phyloP scores from a whole-genome alignment of 129 eudicot species.

The Flaveria sonorensis region DNA sequence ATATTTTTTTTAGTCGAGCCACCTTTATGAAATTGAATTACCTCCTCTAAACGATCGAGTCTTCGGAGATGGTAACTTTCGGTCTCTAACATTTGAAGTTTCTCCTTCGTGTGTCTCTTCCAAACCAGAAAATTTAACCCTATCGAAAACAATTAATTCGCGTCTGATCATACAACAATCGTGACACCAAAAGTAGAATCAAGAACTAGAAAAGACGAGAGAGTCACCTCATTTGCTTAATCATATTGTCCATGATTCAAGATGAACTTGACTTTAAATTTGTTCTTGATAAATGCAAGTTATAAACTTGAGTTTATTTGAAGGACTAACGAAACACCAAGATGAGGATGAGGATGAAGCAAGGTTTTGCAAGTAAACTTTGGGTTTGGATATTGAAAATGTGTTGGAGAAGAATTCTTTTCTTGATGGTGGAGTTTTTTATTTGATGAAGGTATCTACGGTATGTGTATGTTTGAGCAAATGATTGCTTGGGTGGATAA shows the following conservation, averaged over 20 bases:
- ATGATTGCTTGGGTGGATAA: not conserved
- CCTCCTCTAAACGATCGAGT: conserved; percentile 68
- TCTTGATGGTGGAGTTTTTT: conserved; percentile 32
- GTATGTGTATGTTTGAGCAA: conserved; percentile 18
- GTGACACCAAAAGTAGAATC: not conserved
- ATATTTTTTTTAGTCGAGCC: not conserved
- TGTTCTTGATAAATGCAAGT: not conserved
- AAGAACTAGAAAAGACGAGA: not conserved
- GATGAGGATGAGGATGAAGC: conserved; percentile 15
- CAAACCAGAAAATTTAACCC: conserved; percentile 52
- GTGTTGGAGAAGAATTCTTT: conserved; percentile 41
- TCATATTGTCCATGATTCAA: conserved; percentile 54
- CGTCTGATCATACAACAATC: not conserved
- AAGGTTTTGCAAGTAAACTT: conserved; percentile 35
- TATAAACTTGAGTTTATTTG: conserved; percentile 28
- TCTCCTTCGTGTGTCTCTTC: conserved; percentile 48
- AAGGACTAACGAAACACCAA: conserved; percentile 1
- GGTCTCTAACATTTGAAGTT: conserved; percentile 40
- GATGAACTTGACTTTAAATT: conserved; percentile 1
- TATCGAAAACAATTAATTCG: conserved; percentile 24
- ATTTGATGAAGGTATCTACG: conserved; percentile 26
- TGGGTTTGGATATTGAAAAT: conserved; percentile 32
- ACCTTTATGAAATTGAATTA: not conserved
- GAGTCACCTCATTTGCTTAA: conserved; percentile 75
- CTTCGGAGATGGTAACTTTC: conserved; percentile 46